These are phyloP conservation scores for Aspergillus sojae DNA, from an alignment of 2,329 filamentous ascomycete genomes.

Conservation along the genomic window DNA sequence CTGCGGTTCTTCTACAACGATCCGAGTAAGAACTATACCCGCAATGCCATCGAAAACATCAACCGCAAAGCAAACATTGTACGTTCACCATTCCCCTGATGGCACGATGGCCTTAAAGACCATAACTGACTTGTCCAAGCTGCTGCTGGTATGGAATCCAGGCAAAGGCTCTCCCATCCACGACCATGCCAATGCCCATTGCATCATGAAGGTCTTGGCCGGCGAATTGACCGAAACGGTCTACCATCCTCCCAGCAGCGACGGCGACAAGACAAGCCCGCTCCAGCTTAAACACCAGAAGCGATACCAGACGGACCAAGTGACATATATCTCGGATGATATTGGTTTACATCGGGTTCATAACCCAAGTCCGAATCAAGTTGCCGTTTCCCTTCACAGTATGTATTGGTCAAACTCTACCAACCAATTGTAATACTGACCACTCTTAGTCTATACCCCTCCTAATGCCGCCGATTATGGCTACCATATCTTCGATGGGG, in stretches of 20 bases:
- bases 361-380: conserved; percentile 28
- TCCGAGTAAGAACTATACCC: conserved; percentile 36
- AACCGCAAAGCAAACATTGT: conserved; percentile 38
- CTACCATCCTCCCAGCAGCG: conserved; percentile 23
- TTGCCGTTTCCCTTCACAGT: conserved; percentile 39
- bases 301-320: conserved; percentile 29
- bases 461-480: conserved; percentile 38
- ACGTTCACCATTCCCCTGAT: neutral
- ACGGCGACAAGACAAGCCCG: conserved; percentile 16
- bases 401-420: conserved; percentile 10
- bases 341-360: conserved; percentile 36
- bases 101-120: neutral
- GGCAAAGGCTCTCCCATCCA: conserved; percentile 39
- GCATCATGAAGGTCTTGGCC: conserved; percentile 40
- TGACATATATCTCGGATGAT: conserved; percentile 36
- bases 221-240: conserved; percentile 34
- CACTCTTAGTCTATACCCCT: conserved; percentile 33
- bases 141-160: conserved; percentile 39
- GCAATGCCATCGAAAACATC: conserved; percentile 36
- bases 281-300: conserved; percentile 29
- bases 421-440: too few species aligned
- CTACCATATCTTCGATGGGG: conserved; percentile 35
- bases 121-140: conserved; percentile 16
- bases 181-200: conserved; percentile 41
- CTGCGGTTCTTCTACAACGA: conserved; percentile 33